Evolutionary conservation across 169 alveolate species (phyloP).

Genomic region (Plasmodium coatneyi): DNA sequence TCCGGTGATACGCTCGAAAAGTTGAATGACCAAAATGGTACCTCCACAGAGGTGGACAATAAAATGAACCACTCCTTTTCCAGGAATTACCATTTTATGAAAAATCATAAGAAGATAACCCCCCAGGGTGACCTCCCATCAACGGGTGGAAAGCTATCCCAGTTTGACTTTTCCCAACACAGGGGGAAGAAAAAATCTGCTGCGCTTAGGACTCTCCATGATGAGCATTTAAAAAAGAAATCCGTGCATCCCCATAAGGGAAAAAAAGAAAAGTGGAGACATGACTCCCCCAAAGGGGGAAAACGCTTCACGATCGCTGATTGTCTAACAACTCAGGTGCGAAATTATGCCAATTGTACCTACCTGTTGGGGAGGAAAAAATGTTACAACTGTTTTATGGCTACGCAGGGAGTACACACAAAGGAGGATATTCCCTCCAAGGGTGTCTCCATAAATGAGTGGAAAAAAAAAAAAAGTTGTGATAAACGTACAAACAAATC

Average conservation of each 20-base stretch:
- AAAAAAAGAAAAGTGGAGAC: background rate
- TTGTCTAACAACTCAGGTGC: background rate
- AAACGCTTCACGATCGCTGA: background rate
- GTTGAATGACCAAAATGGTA: background rate
- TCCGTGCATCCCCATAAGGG: background rate
- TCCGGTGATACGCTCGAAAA: background rate
- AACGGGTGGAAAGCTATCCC: background rate
- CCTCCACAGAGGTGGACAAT: background rate
- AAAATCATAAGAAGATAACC: background rate
- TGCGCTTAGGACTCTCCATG: background rate
- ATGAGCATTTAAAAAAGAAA: background rate
- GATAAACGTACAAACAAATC: background rate
- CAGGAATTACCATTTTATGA: background rate
- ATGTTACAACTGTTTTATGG: slow-evolving; percentile 31
- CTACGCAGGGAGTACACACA: background rate
- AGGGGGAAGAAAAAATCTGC: background rate
- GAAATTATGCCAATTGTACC: slow-evolving; percentile 19
- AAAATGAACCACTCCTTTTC: background rate
- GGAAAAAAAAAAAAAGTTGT: background rate
- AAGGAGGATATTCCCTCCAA: background rate
- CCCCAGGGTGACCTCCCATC: background rate
- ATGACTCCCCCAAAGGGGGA: background rate
- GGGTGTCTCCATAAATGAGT: slow-evolving; percentile 5
- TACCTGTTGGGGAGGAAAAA: slow-evolving; percentile 10
- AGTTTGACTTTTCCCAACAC: background rate